Base-by-base conservation (phyloP, 129 eudicot species). In the Tanacetum coccineum region DNA sequence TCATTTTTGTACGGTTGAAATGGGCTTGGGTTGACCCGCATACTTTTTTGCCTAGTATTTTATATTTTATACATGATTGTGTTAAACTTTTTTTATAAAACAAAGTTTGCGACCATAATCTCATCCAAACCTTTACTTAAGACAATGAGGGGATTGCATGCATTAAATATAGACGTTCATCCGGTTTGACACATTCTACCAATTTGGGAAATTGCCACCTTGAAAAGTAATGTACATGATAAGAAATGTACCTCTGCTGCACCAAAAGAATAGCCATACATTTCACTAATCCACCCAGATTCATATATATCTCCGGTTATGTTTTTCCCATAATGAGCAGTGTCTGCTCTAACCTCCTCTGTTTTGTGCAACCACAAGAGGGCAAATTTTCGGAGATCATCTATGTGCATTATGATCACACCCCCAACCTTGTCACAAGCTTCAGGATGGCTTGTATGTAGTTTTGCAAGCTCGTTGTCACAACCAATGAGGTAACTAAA, bases 391-490 rank as follows among this genome's bases (percentile, higher is more conserved):
- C 81, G 82, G 36, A 93, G 96, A 75, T 93, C 95, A 21, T 81
- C 86, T 60, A 89, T 86, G 66, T 89, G 96, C 95, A 93, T 93
- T 54, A 93, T 76, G 28, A 93, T 93, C 68, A 89, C 95, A 64
- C 96, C 99, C 21, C 96, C 99, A 73, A 93, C 96, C 73, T 93
- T 93, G 74, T 93, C 86, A 70, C 99, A 93, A 57, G 95, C 95
- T 82, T 82, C 89, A 49, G 99, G 99, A 71, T 89, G 90, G 54
- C 89, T 79, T 19, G 99, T 93, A 59, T 93, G 99, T 72, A 93
- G 83, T 72, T 70, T 84, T 53, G 99, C 99, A 42, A 93, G 99
- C 77, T 78, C 87, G 66, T 88, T 93, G 66, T 93, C 82, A 67
- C 99, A 93, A 53, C 99, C 99, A 47, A 93, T 89, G 42, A 93